Percentiles rank a stretch among this genome's conserved stretches.
phyloP scores from a whole-genome alignment of 2,329 filamentous ascomycete species.

The Venturia asperata region DNA sequence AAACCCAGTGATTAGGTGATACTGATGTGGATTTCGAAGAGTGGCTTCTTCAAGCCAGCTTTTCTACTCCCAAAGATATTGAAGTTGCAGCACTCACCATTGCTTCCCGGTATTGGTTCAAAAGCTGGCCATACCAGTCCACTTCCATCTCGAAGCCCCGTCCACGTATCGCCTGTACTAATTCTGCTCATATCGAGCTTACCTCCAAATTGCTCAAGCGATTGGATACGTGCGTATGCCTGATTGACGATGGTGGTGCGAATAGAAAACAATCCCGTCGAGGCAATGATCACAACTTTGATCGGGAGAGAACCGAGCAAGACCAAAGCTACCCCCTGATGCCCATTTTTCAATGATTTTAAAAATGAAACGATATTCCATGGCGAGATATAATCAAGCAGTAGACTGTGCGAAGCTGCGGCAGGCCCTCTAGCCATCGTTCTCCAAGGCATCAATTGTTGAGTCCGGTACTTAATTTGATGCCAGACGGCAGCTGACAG shows the following conservation, averaged over 20 bases:
- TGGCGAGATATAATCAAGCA: conserved; percentile 19
- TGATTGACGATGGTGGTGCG: not conserved
- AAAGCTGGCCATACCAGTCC: not conserved
- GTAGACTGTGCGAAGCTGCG: conserved; percentile 14
- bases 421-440: not conserved
- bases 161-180: not conserved
- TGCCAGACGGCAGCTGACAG: conserved; percentile 15
- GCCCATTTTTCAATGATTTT: conserved; percentile 2
- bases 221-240: not conserved
- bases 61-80: too few species aligned
- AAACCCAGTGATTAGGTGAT: too few species aligned
- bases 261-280: conserved; percentile 17
- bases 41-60: too few species aligned
- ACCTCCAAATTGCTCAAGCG: not conserved
- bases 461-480: conserved; percentile 18
- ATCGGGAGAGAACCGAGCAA: conserved; percentile 10
- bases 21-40: too few species aligned
- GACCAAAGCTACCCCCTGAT: conserved; percentile 4
- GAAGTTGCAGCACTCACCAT: not conserved
- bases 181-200: not conserved
- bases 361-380: conserved; percentile 9
- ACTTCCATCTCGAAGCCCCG: not conserved
- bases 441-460: conserved; percentile 19
- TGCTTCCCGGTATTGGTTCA: not conserved
- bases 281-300: conserved; percentile 17